These are phyloP conservation scores for Adiantum capillusveneris DNA, from an alignment of 75 land plant species.

Conservation along the genomic window DNA sequence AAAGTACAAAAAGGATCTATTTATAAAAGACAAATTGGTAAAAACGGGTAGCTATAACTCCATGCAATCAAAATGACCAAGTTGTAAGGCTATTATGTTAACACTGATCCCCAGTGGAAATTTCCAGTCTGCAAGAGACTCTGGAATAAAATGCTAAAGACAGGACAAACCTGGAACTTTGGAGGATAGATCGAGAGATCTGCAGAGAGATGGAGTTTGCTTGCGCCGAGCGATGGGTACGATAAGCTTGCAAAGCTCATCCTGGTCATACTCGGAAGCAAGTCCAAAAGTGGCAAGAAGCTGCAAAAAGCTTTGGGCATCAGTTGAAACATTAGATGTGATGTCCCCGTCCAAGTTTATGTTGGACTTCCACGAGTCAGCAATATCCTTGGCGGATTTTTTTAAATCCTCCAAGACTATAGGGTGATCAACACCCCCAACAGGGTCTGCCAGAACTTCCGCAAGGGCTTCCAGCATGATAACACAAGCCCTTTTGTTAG, in stretches of 20 bases:
- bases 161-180: constrained; percentile 66
- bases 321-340: constrained; percentile 5
- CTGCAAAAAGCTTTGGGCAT: constrained; percentile 51
- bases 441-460: constrained; percentile 60
- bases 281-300: constrained; percentile 55
- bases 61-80: background rate
- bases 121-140: background rate
- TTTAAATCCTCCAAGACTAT: constrained; percentile 12
- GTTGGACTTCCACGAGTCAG: constrained; percentile 57
- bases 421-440: constrained; percentile 28
- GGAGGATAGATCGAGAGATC: constrained; percentile 41
- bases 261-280: constrained; percentile 51
- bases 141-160: background rate
- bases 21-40: too few species aligned
- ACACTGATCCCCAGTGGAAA: background rate
- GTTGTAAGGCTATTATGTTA: background rate
- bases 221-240: constrained; percentile 35
- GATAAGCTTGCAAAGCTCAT: constrained; percentile 58
- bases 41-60: too few species aligned
- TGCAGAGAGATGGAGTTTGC: constrained; percentile 62
- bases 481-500: constrained; percentile 55
- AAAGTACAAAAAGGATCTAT: too few species aligned
- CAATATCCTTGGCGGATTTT: constrained; percentile 49
- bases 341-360: constrained; percentile 37
- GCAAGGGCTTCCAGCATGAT: constrained; percentile 51